A percentile compares a stretch with the other conserved stretches of the same genome.
phyloP scores from a whole-genome alignment of 2,329 filamentous ascomycete species.

The Plectosphaerella plurivora region DNA sequence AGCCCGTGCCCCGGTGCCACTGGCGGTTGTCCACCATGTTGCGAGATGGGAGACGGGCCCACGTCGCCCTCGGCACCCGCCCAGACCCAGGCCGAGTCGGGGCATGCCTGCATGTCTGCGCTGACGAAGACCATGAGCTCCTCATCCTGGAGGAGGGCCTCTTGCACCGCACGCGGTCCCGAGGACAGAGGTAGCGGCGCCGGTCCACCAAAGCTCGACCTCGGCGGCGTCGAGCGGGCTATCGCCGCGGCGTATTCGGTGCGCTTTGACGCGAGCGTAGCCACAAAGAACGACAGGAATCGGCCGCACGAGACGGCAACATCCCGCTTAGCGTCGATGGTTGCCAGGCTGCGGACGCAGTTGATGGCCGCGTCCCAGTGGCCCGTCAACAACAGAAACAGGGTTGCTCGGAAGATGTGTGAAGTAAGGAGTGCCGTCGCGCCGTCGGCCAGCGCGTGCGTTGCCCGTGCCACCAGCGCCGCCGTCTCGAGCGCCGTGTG shows the following conservation, averaged over 20 bases:
- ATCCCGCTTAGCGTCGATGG: slow-evolving; percentile 66
- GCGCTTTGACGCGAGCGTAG: slow-evolving; percentile 54
- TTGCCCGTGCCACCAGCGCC: slow-evolving; percentile 64
- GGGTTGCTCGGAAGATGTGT: slow-evolving; percentile 82
- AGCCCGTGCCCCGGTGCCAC: slow-evolving; percentile 28
- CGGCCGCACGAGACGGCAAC: slow-evolving; percentile 76
- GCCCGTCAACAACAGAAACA: slow-evolving; percentile 73
- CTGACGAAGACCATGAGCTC: slow-evolving; percentile 85
- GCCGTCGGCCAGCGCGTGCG: slow-evolving; percentile 56
- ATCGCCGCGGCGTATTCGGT: slow-evolving; percentile 35
- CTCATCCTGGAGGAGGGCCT: slow-evolving; percentile 60
- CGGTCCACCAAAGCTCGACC: slow-evolving; percentile 16
- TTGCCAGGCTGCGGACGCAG: slow-evolving; percentile 67
- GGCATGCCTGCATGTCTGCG: slow-evolving; percentile 78
- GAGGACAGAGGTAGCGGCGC: slow-evolving; percentile 17
- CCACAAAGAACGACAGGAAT: slow-evolving; percentile 77
- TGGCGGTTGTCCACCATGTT: slow-evolving; percentile 8
- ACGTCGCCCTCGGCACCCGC: slow-evolving; percentile 50
- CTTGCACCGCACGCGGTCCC: slow-evolving; percentile 22
- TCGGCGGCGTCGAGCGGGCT: slow-evolving; percentile 22
- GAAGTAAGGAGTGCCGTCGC: slow-evolving; percentile 72
- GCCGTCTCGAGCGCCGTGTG: slow-evolving; percentile 74
- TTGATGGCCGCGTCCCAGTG: slow-evolving; percentile 68
- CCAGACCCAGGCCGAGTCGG: slow-evolving; percentile 82
- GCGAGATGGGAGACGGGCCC: slow-evolving; percentile 11